Evolutionary conservation across 2,329 filamentous ascomycete species (phyloP).

Genomic region (Paraphaeosphaeria sporulosa): DNA sequence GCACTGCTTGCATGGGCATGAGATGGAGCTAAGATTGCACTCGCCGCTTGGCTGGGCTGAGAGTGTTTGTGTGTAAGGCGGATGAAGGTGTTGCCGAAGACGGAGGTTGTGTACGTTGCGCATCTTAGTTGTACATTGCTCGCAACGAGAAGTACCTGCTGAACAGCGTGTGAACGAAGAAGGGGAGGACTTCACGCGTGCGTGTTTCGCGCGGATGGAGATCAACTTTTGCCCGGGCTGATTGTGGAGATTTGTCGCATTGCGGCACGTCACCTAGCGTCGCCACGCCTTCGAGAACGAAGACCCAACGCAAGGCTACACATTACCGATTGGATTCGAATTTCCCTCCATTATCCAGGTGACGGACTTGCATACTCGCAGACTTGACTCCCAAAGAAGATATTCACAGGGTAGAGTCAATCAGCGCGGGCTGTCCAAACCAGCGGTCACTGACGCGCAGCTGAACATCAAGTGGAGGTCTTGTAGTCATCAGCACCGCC

Average conservation of each 20-base stretch:
- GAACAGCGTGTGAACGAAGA: background rate
- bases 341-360: background rate
- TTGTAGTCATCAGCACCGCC: conserved; percentile 12
- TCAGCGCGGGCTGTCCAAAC: background rate
- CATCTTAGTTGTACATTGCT: background rate
- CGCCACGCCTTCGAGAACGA: background rate
- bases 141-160: background rate
- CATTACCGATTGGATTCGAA: background rate
- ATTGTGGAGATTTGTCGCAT: conserved; percentile 12
- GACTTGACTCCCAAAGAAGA: background rate
- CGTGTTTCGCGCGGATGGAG: background rate
- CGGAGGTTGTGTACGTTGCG: background rate
- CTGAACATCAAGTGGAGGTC: background rate
- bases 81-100: background rate
- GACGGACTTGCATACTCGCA: background rate
- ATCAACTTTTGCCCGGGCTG: conserved; percentile 7
- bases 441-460: background rate
- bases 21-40: conserved; percentile 5
- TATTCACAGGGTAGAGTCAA: background rate
- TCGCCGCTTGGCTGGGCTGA: conserved; percentile 1
- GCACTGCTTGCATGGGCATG: conserved; percentile 2
- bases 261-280: conserved; percentile 6
- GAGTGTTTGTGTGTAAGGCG: conserved; percentile 8
- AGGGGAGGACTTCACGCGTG: background rate
- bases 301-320: conserved; percentile 3